Evolutionary conservation across 768 basidiomycete species (phyloP).

Genomic region (Collybia sordida): DNA sequence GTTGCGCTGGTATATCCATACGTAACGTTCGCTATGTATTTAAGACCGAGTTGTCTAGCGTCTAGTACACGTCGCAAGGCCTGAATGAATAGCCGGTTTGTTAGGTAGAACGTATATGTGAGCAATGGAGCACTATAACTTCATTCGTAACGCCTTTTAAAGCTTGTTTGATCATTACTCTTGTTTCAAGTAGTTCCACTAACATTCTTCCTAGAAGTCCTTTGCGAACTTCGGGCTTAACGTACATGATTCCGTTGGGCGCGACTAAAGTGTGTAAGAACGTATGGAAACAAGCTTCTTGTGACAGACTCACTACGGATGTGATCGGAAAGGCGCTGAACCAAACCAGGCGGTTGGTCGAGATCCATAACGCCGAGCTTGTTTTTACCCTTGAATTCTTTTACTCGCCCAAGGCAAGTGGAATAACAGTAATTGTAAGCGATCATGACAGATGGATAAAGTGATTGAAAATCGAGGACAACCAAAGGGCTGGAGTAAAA

Average conservation of each 20-base stretch:
- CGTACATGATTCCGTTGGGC: constrained; percentile 94
- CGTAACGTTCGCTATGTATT: constrained; percentile 92
- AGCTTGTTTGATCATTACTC: constrained; percentile 97
- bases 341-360: constrained; percentile 60
- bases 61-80: constrained; percentile 75
- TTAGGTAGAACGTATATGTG: no score
- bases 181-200: constrained; percentile 86
- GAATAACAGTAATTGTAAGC: constrained; percentile 98
- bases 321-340: constrained; percentile 72
- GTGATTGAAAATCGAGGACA: constrained; percentile 93
- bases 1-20: constrained; percentile 96
- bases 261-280: constrained; percentile 56
- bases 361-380: constrained; percentile 87
- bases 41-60: constrained; percentile 89
- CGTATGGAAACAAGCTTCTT: neutral
- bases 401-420: constrained; percentile 88
- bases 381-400: constrained; percentile 83
- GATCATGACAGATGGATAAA: constrained; percentile 98
- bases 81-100: constrained; percentile 34
- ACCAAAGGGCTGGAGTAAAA: constrained; percentile 92
- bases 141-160: constrained; percentile 82
- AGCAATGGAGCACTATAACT: constrained; percentile 47
- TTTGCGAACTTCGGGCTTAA: constrained; percentile 79
- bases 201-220: constrained; percentile 92
- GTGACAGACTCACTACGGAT: constrained; percentile 60